Evolutionary conservation across 73 alveolate genomes (phyloP).

Genomic region (Paramecium tetraurelia): DNA sequence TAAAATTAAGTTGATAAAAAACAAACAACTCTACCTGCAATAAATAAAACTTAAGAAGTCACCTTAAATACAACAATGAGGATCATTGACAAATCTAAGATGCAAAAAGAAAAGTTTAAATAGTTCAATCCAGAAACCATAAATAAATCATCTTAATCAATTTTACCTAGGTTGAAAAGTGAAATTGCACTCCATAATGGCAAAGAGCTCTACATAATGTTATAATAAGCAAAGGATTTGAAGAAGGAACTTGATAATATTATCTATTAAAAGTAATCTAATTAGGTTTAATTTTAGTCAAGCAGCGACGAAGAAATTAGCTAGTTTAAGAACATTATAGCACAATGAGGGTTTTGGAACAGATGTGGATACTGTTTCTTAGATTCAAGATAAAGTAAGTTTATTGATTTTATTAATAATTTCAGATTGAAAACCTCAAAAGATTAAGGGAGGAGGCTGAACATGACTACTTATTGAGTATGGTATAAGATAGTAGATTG

Average conservation of each 20-base stretch:
- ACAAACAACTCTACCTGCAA: conserved; percentile 13
- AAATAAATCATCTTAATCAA: conserved; percentile 5
- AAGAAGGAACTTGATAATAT: conserved; percentile 46
- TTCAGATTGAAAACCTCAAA: conserved; percentile 9
- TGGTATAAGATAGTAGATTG: conserved; percentile 66
- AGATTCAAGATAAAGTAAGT: conserved; percentile 28
- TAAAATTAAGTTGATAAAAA: neutral
- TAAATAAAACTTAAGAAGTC: neutral
- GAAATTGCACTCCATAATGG: conserved; percentile 40
- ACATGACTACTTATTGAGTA: conserved; percentile 62
- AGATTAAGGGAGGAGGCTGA: neutral
- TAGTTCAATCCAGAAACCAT: conserved; percentile 25
- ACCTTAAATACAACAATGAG: conserved; percentile 35
- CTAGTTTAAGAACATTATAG: conserved; percentile 12
- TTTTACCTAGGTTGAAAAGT: conserved; percentile 54
- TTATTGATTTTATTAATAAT: neutral
- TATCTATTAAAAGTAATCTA: neutral
- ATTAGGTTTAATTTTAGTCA: neutral
- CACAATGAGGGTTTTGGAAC: conserved; percentile 39
- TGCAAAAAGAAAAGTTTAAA: conserved; percentile 25
- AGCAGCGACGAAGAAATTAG: conserved; percentile 32
- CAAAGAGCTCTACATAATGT: conserved; percentile 21
- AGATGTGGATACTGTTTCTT: conserved; percentile 36
- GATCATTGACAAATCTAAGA: conserved; percentile 46
- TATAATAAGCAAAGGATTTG: conserved; percentile 35